A percentile compares a stretch with the other conserved stretches of the same genome.
Conservation (phyloP, 139 green algal genomes). For the Desmodesmus armatus region DNA sequence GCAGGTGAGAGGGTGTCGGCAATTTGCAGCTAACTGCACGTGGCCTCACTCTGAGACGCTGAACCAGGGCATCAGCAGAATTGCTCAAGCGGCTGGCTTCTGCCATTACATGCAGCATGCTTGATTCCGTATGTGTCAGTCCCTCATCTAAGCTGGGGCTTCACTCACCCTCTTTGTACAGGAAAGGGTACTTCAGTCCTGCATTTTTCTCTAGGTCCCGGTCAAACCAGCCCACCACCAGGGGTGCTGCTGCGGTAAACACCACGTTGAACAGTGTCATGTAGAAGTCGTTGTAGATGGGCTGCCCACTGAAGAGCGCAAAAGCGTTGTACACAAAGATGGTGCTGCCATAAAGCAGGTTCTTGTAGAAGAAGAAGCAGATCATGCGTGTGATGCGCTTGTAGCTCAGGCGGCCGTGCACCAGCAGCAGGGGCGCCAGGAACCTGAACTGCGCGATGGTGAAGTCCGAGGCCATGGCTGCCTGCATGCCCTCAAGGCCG, state of each 20-base stretch:
- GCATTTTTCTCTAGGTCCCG: slow-evolving; percentile 69
- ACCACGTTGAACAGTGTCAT: slow-evolving; percentile 85
- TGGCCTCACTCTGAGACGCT: too few relatives aligned
- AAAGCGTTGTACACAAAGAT: slow-evolving; percentile 83
- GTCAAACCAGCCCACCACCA: slow-evolving; percentile 78
- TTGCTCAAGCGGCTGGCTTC: background rate
- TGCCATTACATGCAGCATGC: background rate
- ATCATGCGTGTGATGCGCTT: slow-evolving; percentile 90
- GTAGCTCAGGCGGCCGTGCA: slow-evolving; percentile 88
- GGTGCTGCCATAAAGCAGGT: slow-evolving; percentile 87
- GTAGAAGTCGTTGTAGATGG: slow-evolving; percentile 85
- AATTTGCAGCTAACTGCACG: background rate
- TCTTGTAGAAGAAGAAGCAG: slow-evolving; percentile 91
- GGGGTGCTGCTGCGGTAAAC: slow-evolving; percentile 74
- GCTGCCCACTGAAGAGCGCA: slow-evolving; percentile 75
- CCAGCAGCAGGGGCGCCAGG: slow-evolving; percentile 82
- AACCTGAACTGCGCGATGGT: slow-evolving; percentile 97
- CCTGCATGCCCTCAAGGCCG: slow-evolving; percentile 95
- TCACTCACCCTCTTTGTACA: slow-evolving; percentile 66
- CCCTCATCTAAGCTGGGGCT: background rate
- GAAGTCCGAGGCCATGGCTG: slow-evolving; percentile 83
- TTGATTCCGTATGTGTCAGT: background rate
- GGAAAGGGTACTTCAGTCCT: slow-evolving; percentile 56
- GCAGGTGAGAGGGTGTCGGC: background rate
- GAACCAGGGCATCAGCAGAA: background rate